Percentiles rank a stretch among this genome's conserved stretches.
phyloP scores from a whole-genome alignment of 805 yeast genomes.

The Candida peoriensis region DNA sequence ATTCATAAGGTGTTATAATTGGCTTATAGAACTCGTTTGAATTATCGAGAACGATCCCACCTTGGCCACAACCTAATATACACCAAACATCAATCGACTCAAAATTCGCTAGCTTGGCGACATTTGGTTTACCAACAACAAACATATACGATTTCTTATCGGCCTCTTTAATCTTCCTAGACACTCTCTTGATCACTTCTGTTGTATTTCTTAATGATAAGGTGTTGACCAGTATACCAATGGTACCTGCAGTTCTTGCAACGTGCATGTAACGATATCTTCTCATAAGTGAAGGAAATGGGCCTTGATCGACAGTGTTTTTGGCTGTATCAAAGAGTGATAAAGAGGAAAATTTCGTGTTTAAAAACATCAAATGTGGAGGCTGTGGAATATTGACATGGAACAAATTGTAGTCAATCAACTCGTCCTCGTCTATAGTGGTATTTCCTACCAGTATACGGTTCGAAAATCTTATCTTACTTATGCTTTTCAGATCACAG shows the following conservation, averaged over 20 bases:
- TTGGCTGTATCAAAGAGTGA: constrained; percentile 42
- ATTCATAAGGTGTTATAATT: constrained; percentile 89
- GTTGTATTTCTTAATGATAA: constrained; percentile 75
- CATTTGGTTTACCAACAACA: constrained; percentile 97
- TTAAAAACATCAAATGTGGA: constrained; percentile 69
- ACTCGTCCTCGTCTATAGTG: constrained; percentile 25
- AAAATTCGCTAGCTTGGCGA: constrained; percentile 93
- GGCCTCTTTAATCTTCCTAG: constrained; percentile 56
- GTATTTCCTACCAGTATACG: constrained; percentile 28
- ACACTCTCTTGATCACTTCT: constrained; percentile 55
- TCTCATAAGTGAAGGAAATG: constrained; percentile 74
- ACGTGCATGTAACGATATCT: constrained; percentile 82
- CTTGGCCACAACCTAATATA: constrained; percentile 88
- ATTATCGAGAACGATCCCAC: constrained; percentile 83
- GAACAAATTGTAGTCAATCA: constrained; percentile 52
- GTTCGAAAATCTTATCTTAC: constrained; percentile 23
- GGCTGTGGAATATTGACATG: constrained; percentile 72
- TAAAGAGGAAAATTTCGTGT: constrained; percentile 61
- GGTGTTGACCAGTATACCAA: constrained; percentile 89
- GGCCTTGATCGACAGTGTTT: constrained; percentile 41
- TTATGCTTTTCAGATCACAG: not conserved
- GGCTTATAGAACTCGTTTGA: constrained; percentile 82
- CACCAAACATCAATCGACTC: constrained; percentile 96
- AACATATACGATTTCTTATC: constrained; percentile 91
- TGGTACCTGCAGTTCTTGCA: constrained; percentile 87